Evolutionary conservation across 257 asterid species (phyloP), one percentile per base, ranked within the genome.

Genomic region (Mentha longifolia): DNA sequence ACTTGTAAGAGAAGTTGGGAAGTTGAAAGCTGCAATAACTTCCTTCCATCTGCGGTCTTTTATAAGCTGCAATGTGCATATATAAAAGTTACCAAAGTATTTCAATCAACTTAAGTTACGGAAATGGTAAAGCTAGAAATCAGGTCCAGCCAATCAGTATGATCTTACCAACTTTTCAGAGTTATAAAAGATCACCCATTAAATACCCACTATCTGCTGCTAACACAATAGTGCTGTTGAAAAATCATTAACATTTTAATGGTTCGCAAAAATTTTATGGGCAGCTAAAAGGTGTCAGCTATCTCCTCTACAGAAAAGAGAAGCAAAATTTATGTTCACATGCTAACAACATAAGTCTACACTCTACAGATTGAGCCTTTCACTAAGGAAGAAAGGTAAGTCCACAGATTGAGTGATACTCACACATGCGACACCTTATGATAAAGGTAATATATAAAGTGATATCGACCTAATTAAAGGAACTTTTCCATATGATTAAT

Each of bases 21-120:
- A 91, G 45, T 74, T 87, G 81, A 95, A 92, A 73, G 91, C 85
- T 71, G 83, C 89, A 41, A 82, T 81, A 65, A 95, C 80, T 75
- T 95, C 98, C 79, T 80, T 89, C 99, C 98, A 95, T 88, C 86
- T 87, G 69, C 98, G 92, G 78, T 95, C 98, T 68, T 70, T 79
- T 55, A 89, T 81, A 67, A 92, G 90, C 99, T 95, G 89, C 65
- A 62, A 70, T 59, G 75, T 49, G 47, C 79, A 61, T 67, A 15
- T 37, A 63, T 46, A 60, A 67, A 65, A 68, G 61, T 74, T 20
- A 11, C 54, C 17, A 13, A 70, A 20, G n/a, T 46, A 71, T 42
- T 64, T 17, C 46, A 39, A 39, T 10, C 63, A 54, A 59, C 31
- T 16, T 41, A 55, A 13, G n/a, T 71, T 10, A 41, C 13, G 37